Conservation (phyloP, 805 yeast species). For the Isabelozyma pseudorhagii region DNA sequence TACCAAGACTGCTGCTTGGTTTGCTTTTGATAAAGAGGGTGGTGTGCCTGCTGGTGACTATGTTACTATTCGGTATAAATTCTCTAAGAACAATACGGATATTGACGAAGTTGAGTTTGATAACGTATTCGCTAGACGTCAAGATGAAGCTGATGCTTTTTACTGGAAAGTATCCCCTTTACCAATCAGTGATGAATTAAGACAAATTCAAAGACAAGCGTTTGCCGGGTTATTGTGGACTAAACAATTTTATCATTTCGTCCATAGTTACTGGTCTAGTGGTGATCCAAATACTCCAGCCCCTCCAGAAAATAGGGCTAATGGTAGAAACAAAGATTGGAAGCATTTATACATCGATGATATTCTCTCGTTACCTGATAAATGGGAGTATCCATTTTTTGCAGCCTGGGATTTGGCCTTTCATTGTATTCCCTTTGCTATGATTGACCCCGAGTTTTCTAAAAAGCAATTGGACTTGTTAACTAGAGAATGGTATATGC, state of each 20-base stretch:
- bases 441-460: slow-evolving; percentile 91
- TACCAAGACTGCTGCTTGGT: slow-evolving; percentile 85
- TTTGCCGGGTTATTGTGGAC: slow-evolving; percentile 94
- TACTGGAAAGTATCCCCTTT: slow-evolving; percentile 86
- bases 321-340: slow-evolving; percentile 89
- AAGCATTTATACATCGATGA: slow-evolving; percentile 84
- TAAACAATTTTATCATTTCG: slow-evolving; percentile 84
- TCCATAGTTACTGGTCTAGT: slow-evolving; percentile 79
- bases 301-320: slow-evolving; percentile 77
- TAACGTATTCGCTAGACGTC: slow-evolving; percentile 61
- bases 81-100: slow-evolving; percentile 44
- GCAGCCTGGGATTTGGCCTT: slow-evolving; percentile 98
- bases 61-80: slow-evolving; percentile 78
- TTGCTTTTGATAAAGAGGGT: slow-evolving; percentile 68
- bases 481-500: slow-evolving; percentile 96
- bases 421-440: slow-evolving; percentile 89
- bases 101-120: slow-evolving; percentile 78
- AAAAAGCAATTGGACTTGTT: slow-evolving; percentile 81
- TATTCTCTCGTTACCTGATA: slow-evolving; percentile 85
- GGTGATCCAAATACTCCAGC: slow-evolving; percentile 79
- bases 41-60: slow-evolving; percentile 85
- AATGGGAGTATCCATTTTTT: slow-evolving; percentile 94
- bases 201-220: slow-evolving; percentile 88
- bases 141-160: slow-evolving; percentile 88
- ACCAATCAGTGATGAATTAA: slow-evolving; percentile 74